Evolutionary conservation across 2,329 filamentous ascomycete genomes (phyloP), one percentile per base, ranked within the genome.

Genomic region (Alternaria arbusti): DNA sequence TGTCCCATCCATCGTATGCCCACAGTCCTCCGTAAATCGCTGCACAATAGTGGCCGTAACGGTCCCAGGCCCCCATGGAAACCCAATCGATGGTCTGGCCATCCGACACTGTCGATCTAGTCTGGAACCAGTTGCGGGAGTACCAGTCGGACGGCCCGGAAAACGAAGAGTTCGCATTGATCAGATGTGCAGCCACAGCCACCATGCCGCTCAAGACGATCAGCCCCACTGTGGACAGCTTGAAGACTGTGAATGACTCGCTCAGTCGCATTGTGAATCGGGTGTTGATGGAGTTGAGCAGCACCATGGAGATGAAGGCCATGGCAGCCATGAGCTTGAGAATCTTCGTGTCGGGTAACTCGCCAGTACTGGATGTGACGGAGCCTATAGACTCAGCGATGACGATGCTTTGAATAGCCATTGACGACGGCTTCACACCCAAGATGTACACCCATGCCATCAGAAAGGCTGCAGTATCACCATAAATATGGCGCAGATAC

Each of bases 1-100:
- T 90, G 59, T 90, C 88, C 88, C 88, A 90, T 0, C 88, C 88
- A 0, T 86, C 88, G 63, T 89, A 90, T 0, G 86, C 88, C 88
- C 88, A 90, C 0, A 90, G 72, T 0, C 86, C 87, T 0, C 85
- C 88, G 67, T 90, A 90, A 1, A 90, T 80, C 0, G 88, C 88
- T 1, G 87, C 84, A 4, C 86, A 87, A 59, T 86, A 86, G 67
- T 89, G 86, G 0, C 88, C 88, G 25, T 89, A 83, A 11, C 86
- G 81, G 59, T 88, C 86, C 88, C 88, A 90, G 26, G 81, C 74
- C 6, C 82, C 79, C 45, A 90, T 68, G 2, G 72, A 69, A 9
- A 65, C 57, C 79, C 79, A 80, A 59, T 80, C 70, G 26, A 79
- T 70, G 8, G 58, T 72, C 0, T 68, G 58, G 5, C 74, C 77